Evolutionary conservation across 78 protist species (phyloP).

Genomic region (Isochrysis galbana): DNA sequence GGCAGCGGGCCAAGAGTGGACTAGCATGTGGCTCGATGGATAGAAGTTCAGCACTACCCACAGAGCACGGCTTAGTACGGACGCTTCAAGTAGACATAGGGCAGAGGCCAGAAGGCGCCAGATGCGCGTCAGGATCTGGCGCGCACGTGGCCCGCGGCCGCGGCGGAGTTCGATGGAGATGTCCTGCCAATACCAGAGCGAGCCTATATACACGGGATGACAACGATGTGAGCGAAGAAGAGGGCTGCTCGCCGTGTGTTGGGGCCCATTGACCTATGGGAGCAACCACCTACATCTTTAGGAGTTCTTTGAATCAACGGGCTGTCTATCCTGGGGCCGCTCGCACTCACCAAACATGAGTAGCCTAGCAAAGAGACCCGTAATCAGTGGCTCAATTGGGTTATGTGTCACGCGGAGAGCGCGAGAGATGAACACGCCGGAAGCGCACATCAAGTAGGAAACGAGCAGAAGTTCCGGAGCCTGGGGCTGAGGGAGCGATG

Average conservation of each 20-base stretch:
- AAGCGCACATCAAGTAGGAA: not conserved
- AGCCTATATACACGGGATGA: not conserved
- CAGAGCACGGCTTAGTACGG: not conserved
- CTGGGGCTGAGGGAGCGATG: not conserved
- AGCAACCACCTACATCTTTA: not conserved
- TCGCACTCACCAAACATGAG: too few relatives aligned
- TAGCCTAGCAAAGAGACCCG: not conserved
- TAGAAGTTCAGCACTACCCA: not conserved
- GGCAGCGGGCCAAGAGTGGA: not conserved
- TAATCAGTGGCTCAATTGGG: too few relatives aligned
- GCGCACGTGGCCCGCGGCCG: not conserved
- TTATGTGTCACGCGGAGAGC: too few relatives aligned
- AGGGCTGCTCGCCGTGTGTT: not conserved
- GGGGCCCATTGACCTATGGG: not conserved
- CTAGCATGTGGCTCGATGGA: too few relatives aligned
- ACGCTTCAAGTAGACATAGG: not conserved
- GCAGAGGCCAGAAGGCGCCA: not conserved
- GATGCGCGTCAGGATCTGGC: not conserved
- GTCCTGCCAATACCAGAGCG: not conserved
- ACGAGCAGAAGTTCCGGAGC: not conserved
- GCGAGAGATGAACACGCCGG: not conserved
- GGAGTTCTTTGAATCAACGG: too few relatives aligned
- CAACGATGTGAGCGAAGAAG: not conserved
- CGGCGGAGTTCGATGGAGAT: not conserved
- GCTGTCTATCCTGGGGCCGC: too few relatives aligned